phyloP scores from a whole-genome alignment of 2,329 filamentous ascomycete species.

The Pseudofabraea citricarpa region DNA sequence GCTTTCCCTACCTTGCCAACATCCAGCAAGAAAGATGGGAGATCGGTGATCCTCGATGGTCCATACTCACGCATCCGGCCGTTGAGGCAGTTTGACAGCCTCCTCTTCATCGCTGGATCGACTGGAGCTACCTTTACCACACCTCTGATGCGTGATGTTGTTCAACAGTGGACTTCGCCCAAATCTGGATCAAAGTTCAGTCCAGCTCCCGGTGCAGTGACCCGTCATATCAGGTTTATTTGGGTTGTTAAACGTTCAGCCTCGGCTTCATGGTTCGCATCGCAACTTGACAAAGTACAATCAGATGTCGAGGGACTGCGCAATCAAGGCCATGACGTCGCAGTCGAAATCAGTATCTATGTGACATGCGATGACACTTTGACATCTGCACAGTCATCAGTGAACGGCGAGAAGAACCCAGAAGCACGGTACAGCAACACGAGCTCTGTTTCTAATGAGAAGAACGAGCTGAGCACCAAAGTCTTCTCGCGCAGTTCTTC shows the following conservation, averaged over 20 bases:
- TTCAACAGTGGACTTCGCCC: slow-evolving; percentile 30
- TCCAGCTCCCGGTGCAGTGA: slow-evolving; percentile 30
- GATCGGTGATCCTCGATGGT: slow-evolving; percentile 43
- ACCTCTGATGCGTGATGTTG: slow-evolving; percentile 79
- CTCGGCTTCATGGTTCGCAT: slow-evolving; percentile 47
- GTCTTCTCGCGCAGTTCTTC: slow-evolving; percentile 2
- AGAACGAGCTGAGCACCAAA: slow-evolving; percentile 16
- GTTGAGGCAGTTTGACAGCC: slow-evolving; percentile 54
- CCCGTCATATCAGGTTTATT: slow-evolving; percentile 46
- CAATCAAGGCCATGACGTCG: slow-evolving; percentile 22
- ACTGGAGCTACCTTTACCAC: slow-evolving; percentile 74
- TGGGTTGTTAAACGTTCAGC: slow-evolving; percentile 54
- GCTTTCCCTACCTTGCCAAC: slow-evolving; percentile 20
- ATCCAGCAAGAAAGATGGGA: slow-evolving; percentile 21
- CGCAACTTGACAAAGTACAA: slow-evolving; percentile 40
- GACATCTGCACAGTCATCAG: slow-evolving; percentile 15
- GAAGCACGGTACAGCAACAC: slow-evolving; percentile 6
- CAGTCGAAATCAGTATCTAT: slow-evolving; percentile 28
- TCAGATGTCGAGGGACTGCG: slow-evolving; percentile 36
- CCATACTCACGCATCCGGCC: slow-evolving; percentile 47
- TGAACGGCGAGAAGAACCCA: slow-evolving; percentile 4
- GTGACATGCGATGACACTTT: slow-evolving; percentile 26
- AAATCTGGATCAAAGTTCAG: slow-evolving; percentile 22
- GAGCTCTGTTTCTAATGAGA: background rate
- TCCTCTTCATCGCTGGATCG: slow-evolving; percentile 54